Conservation (phyloP, 2,329 filamentous ascomycete species). For the Neopestalotiopsis rosae region DNA sequence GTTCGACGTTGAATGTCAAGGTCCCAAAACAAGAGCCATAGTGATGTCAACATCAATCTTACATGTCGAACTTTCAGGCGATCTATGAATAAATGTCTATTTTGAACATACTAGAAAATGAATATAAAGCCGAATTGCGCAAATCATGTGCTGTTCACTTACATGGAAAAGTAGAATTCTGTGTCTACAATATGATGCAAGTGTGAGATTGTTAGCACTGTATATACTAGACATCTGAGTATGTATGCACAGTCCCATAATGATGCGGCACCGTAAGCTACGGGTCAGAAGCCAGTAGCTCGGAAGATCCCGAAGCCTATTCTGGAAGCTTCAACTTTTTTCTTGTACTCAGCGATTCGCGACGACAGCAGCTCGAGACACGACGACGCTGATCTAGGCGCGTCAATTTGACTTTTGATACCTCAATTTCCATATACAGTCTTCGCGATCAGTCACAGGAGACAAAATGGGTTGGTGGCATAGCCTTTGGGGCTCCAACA, state of each 20-base stretch:
- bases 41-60: no score
- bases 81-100: no score
- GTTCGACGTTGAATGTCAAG: no score
- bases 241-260: neutral
- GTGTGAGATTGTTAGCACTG: neutral
- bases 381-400: neutral
- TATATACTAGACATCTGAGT: neutral
- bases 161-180: neutral
- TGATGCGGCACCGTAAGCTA: neutral
- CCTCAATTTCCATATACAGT: neutral
- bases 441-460: neutral
- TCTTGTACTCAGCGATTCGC: neutral
- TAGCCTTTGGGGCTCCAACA: constrained; percentile 55
- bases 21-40: no score
- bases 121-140: neutral
- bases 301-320: constrained; percentile 13
- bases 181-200: neutral
- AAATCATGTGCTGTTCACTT: neutral
- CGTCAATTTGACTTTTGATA: neutral
- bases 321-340: constrained; percentile 12
- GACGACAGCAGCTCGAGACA: neutral
- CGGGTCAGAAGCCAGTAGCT: neutral
- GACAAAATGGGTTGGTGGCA: constrained; percentile 62
- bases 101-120: neutral
- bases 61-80: no score